Evolutionary conservation across 805 yeast species (phyloP), one percentile per base, ranked within the genome.

Genomic region (Wickerhamiella parazyma): DNA sequence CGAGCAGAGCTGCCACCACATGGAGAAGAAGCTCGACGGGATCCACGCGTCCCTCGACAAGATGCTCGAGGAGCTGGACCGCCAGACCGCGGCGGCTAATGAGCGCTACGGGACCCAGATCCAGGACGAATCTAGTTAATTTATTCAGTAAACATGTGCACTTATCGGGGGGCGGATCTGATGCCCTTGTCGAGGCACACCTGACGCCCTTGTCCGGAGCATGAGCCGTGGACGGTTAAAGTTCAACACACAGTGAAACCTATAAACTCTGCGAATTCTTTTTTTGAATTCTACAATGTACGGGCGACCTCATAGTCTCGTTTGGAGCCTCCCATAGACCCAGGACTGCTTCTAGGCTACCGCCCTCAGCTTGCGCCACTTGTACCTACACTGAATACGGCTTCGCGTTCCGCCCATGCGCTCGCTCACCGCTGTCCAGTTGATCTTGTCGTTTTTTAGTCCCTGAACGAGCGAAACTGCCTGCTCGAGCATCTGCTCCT

Each of bases 391-490:
- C 62, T 89, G 97, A 50, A 89, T 87, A 52, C 97, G 70, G 1
- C 94, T 81, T 49, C 97, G 71, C 1, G 75, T 68, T 2, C 95
- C 95, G 26, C 83, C 78, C 94, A 89, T 85, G 40, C 73, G 67
- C 58, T 89, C 97, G 55, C 89, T 78, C 3, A 89, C 93, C 4
- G 76, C 66, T 0, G 96, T 87, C 96, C 97, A 89, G 59, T 89
- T 89, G 44, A 87, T 76, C 2, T 69, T 62, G 2, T 38, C 46
- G 10, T 38, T 35, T 4, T 61, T 61, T 2, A 51, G 52, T 5
- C 52, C 49, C 8, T 60, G 56, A 60, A 78, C 66, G 33, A 68
- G 67, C 22, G 62, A 58, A 12, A 83, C 74, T 7, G 79, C 73
- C n/a, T 59, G 57, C 43, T 70, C 69, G 48, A 87, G 65, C 42